Percentiles rank a stretch among this genome's conserved stretches.
Evolutionary conservation across 768 basidiomycete species (phyloP).

Genomic region (Roridomyces roridus): DNA sequence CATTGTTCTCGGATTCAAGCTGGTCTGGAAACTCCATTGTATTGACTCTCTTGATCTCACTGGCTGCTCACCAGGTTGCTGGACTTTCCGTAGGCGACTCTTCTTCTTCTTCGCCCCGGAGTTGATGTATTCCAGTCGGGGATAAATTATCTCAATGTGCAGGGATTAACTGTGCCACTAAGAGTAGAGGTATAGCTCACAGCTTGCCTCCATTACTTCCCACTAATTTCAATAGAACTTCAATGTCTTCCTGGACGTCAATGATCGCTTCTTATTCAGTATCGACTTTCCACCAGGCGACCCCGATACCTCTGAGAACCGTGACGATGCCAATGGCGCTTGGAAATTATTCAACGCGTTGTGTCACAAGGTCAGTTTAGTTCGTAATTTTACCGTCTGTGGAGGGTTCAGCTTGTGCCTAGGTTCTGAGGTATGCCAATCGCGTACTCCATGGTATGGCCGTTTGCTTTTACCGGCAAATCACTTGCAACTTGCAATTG

Average conservation of each 20-base stretch:
- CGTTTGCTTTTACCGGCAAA: no score
- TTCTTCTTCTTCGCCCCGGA: no score
- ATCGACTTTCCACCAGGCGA: not conserved
- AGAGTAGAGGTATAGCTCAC: not conserved
- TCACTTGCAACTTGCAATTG: no score
- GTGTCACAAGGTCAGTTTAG: not conserved
- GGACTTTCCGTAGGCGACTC: not conserved
- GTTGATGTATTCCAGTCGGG: not conserved
- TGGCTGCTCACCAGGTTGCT: not conserved
- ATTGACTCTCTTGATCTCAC: no score
- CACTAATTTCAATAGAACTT: not conserved
- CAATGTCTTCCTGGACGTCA: constrained; percentile 3
- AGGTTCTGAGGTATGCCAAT: no score
- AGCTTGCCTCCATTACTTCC: no score
- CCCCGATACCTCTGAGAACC: not conserved
- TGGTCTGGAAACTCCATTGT: not conserved
- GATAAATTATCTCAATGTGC: not conserved
- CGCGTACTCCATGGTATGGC: no score
- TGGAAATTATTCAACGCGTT: constrained; percentile 7
- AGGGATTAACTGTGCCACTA: not conserved
- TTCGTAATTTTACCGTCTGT: not conserved
- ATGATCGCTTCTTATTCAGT: constrained; percentile 6
- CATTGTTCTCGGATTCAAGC: not conserved
- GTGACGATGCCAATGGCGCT: not conserved
- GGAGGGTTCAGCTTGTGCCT: not conserved